These are phyloP conservation scores for Rhizopus stolonifer DNA, from an alignment of 371 early-diverging fungal genomes.

Conservation along the genomic window DNA sequence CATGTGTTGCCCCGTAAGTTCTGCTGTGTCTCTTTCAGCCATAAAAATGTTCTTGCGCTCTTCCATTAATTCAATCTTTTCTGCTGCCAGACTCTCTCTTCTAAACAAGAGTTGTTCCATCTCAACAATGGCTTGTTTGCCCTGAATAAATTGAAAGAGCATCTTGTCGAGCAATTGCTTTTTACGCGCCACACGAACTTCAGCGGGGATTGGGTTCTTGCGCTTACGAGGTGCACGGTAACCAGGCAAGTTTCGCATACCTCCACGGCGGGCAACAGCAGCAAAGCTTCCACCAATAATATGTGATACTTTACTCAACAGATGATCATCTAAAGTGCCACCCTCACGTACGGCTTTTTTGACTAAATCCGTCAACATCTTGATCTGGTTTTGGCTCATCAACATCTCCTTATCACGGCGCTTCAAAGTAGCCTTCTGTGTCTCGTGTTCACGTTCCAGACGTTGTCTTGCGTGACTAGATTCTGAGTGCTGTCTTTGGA, in stretches of 20 bases:
- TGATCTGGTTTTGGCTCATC: constrained; percentile 57
- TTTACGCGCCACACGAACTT: constrained; percentile 41
- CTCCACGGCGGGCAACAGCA: constrained; percentile 30
- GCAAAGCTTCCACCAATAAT: constrained; percentile 51
- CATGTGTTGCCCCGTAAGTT: constrained; percentile 47
- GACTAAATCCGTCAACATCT: constrained; percentile 48
- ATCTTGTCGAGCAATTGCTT: constrained; percentile 70
- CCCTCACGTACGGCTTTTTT: constrained; percentile 54
- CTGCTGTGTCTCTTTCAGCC: constrained; percentile 59
- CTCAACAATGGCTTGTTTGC: constrained; percentile 50
- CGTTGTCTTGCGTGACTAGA: constrained; percentile 66
- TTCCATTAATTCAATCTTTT: constrained; percentile 69
- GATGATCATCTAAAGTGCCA: constrained; percentile 45
- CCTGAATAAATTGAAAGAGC: constrained; percentile 50
- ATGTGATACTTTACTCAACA: constrained; percentile 41
- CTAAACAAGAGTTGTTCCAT: constrained; percentile 53
- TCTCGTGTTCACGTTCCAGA: constrained; percentile 67
- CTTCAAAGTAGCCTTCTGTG: constrained; percentile 61
- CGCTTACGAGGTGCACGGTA: constrained; percentile 31
- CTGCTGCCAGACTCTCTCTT: constrained; percentile 62
- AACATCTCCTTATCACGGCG: constrained; percentile 58
- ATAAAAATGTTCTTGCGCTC: constrained; percentile 71
- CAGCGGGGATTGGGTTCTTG: constrained; percentile 41
- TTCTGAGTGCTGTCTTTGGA: constrained; percentile 68
- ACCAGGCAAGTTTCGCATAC: constrained; percentile 25